phyloP scores from a whole-genome alignment of 768 basidiomycete genomes.

The Cystofilobasidium ferigula region DNA sequence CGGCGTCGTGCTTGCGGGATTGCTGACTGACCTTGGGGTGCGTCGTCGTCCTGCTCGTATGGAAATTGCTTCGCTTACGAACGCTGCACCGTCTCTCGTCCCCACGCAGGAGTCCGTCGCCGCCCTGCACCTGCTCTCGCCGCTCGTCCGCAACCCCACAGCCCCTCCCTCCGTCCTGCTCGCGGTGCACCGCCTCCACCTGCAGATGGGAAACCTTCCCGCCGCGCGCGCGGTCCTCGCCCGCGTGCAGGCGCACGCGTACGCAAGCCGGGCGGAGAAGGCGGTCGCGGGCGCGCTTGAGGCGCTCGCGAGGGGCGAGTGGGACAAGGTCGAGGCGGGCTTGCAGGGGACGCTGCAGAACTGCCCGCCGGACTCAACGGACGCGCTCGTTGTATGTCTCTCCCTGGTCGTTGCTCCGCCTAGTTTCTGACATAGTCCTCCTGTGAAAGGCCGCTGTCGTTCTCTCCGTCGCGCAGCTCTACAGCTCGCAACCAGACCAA shows the following conservation, averaged over 20 bases:
- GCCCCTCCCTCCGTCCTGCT: constrained; percentile 10
- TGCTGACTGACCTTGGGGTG: constrained; percentile 15
- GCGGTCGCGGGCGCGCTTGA: not conserved
- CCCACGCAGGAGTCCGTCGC: constrained; percentile 9
- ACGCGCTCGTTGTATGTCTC: constrained; percentile 14
- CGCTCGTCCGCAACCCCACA: not conserved
- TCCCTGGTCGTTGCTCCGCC: not conserved
- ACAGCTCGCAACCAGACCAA: constrained; percentile 2
- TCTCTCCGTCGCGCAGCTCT: constrained; percentile 14
- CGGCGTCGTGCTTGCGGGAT: constrained; percentile 8
- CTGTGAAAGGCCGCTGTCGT: constrained; percentile 9
- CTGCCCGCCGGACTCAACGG: not conserved
- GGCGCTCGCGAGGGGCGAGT: not conserved
- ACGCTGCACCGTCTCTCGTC: not conserved
- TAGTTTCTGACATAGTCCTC: not conserved
- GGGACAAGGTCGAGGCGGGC: not conserved
- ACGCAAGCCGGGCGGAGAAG: not conserved
- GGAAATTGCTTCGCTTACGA: not conserved
- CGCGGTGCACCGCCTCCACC: not conserved
- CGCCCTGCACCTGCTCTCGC: constrained; percentile 11
- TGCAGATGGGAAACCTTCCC: constrained; percentile 6
- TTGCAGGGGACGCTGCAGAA: not conserved
- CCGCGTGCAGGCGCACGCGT: not conserved
- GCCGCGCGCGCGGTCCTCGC: not conserved
- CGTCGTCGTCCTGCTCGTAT: not conserved